Evolutionary conservation across 2,329 filamentous ascomycete genomes (phyloP), one percentile per base, ranked within the genome.

Genomic region (Colletotrichum liriopes): DNA sequence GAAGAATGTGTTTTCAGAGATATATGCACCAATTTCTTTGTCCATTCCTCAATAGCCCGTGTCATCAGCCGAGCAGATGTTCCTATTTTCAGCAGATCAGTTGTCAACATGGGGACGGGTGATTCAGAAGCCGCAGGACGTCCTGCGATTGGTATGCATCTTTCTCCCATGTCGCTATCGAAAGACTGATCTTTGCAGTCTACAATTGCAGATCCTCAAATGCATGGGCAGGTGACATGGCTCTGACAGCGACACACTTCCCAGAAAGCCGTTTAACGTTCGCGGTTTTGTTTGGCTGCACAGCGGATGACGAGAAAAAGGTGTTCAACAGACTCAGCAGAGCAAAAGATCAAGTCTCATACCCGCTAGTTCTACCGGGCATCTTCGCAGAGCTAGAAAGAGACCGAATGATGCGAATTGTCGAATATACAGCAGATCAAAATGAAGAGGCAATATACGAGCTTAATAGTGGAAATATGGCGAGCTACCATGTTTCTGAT

Each of bases 301-400:
- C 56, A 8, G 37, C 37, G 9, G 43, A 43, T 1, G 29, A 39
- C 23, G 56, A 61, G 20, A 43, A 29, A 4, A 43, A 35, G 12
- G 58, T 61, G 1, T 6, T 61, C 39, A 61, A 45, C 43, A 32
- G 58, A 11, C 37, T 60, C 11, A 47, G 39, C 9, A n/a, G 56
- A 20, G 37, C 56, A 8, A 47, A 32, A 18, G 56, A 60, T 18
- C 75, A 75, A 9, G 73, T 66, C 0, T 62, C 65, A 0, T 75
- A 81, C 49, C 80, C 80, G 1, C 51, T 82, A 3, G 52, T 81
- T 0, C 12, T 80, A 7, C 76, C 77, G 0, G 78, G 78, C 0
- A 79, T 81, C 2, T 75, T 82, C 12, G 77, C 76, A 1, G 80
- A 82, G 59, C 63, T 81, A 0, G 79, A 82, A 59, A 72, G 78